These are phyloP conservation scores for Suhomyces bribrorum DNA, from an alignment of 1,139 yeast genomes.

Conservation along the genomic window DNA sequence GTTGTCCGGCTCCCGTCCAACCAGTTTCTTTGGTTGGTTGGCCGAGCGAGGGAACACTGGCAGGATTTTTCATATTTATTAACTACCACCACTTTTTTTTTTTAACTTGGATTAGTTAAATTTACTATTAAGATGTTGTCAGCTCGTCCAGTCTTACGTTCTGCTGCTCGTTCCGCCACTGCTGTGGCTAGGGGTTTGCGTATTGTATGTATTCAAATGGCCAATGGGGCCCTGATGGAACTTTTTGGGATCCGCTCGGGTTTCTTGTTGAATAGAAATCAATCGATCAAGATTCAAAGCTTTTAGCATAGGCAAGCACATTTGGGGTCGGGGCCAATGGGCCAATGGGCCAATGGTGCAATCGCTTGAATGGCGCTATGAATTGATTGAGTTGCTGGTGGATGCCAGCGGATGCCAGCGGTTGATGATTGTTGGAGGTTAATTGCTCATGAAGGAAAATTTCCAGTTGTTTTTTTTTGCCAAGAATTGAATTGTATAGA, in stretches of 20 bases:
- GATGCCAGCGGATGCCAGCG: too few species aligned
- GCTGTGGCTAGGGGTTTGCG: conserved; percentile 64
- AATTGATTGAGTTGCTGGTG: not conserved
- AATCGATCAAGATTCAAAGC: too few species aligned
- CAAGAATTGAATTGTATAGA: too few species aligned
- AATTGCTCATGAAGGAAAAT: too few species aligned
- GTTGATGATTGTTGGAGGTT: too few species aligned
- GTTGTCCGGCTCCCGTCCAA: conserved; percentile 13
- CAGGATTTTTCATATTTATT: conserved; percentile 15
- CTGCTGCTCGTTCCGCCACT: conserved; percentile 76
- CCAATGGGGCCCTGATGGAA: not conserved
- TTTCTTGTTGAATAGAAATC: too few species aligned
- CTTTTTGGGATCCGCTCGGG: too few species aligned
- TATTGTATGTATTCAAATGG: conserved; percentile 54
- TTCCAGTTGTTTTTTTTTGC: too few species aligned
- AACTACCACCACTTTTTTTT: conserved; percentile 15
- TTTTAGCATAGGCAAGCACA: too few species aligned
- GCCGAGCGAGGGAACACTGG: conserved; percentile 13
- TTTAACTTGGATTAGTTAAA: conserved; percentile 13
- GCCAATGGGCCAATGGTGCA: not conserved
- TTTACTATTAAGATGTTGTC: conserved; percentile 57
- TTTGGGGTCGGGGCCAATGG: conserved; percentile 2
- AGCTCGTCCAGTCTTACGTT: conserved; percentile 79
- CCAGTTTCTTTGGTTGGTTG: conserved; percentile 13
- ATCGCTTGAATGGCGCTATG: too few species aligned